phyloP scores from a whole-genome alignment of 257 asterid species.

The Capsicum pubescens region DNA sequence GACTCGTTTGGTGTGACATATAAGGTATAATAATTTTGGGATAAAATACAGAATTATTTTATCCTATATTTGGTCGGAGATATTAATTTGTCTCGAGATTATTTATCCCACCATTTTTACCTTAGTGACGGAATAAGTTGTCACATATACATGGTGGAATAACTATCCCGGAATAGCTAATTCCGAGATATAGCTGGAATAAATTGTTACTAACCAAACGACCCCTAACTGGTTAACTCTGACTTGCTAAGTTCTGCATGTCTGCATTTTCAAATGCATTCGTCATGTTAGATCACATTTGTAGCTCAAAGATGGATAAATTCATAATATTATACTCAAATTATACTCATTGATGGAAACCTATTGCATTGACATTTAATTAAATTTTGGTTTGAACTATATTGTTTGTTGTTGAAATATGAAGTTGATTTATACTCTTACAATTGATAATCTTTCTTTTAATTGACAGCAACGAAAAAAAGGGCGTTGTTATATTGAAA shows the following conservation, averaged over 20 bases:
- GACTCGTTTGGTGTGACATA: no score
- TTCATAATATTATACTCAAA: not conserved
- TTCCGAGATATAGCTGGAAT: no score
- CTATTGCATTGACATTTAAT: conserved; percentile 6
- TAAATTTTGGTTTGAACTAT: not conserved
- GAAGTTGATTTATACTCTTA: not conserved
- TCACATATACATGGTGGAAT: no score
- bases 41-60: no score
- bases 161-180: no score
- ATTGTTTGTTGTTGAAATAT: not conserved
- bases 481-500: not conserved
- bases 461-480: not conserved
- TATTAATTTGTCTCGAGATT: no score
- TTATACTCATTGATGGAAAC: not conserved
- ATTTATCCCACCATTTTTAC: no score
- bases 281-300: not conserved
- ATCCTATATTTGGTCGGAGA: no score
- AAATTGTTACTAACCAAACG: no score
- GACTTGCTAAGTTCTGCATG: not conserved
- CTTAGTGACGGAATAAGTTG: no score
- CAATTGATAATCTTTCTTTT: not conserved
- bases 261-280: not conserved
- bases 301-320: not conserved
- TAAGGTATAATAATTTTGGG: no score
- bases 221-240: not conserved